A percentile compares a stretch with the other conserved stretches of the same genome.
These are phyloP conservation scores for Westerdykella sp. DNA, from an alignment of 2,329 filamentous ascomycete genomes.

Conservation along the genomic window DNA sequence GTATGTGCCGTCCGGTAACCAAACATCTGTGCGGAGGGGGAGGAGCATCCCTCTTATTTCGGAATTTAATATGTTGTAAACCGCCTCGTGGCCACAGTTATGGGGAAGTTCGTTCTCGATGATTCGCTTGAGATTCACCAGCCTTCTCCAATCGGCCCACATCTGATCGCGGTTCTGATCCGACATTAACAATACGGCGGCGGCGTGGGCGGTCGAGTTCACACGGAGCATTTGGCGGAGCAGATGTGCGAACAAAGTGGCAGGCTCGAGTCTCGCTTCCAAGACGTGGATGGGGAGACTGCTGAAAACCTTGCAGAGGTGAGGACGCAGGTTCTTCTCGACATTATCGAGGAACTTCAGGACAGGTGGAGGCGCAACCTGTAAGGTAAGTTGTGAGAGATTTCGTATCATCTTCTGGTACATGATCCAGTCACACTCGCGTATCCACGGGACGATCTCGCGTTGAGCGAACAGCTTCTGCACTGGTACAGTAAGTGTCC, in stretches of 20 bases:
- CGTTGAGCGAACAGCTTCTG: slow-evolving; percentile 84
- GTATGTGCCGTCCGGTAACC: slow-evolving; percentile 53
- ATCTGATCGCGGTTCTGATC: slow-evolving; percentile 88
- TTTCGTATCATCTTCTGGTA: slow-evolving; percentile 97
- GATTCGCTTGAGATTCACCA: slow-evolving; percentile 52
- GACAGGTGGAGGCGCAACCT: slow-evolving; percentile 83
- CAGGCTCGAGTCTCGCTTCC: slow-evolving; percentile 79
- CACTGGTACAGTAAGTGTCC: slow-evolving; percentile 91
- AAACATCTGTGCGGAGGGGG: slow-evolving; percentile 60
- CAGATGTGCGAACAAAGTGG: slow-evolving; percentile 79
- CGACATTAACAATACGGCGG: slow-evolving; percentile 85
- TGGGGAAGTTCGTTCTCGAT: slow-evolving; percentile 51
- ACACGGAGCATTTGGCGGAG: slow-evolving; percentile 83
- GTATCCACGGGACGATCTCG: slow-evolving; percentile 82
- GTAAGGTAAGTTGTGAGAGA: slow-evolving; percentile 77
- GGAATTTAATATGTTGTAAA: slow-evolving; percentile 49
- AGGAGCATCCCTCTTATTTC: slow-evolving; percentile 67
- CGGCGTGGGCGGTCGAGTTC: slow-evolving; percentile 88
- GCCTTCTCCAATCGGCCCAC: slow-evolving; percentile 81
- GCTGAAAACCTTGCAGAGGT: slow-evolving; percentile 80
- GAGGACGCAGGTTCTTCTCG: slow-evolving; percentile 69
- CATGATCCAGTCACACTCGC: slow-evolving; percentile 89
- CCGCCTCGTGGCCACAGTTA: slow-evolving; percentile 48
- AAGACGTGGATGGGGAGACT: slow-evolving; percentile 80
- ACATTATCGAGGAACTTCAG: slow-evolving; percentile 83